These are phyloP conservation scores for Alternaria sp. DNA, from an alignment of 2,329 filamentous ascomycete species.

Conservation along the genomic window DNA sequence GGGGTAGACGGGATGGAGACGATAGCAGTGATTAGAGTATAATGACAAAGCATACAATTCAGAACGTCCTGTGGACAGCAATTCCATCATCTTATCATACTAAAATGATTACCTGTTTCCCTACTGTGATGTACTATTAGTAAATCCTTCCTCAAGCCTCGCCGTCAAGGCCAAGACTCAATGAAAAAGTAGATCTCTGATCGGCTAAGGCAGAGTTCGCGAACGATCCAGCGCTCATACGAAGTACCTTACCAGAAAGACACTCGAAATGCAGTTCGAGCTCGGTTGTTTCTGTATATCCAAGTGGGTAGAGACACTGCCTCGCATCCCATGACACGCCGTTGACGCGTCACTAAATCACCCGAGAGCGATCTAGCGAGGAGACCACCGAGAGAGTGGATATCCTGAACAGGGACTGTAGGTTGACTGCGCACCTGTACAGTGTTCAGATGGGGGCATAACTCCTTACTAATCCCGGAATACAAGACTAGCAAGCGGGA, in stretches of 20 bases:
- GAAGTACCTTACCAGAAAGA: not conserved
- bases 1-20: not conserved
- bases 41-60: slow-evolving; percentile 3
- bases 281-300: not conserved
- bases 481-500: not conserved
- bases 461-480: not conserved
- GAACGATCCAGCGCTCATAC: not conserved
- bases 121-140: not conserved
- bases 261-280: not conserved
- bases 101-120: no score
- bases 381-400: not conserved
- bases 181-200: not conserved
- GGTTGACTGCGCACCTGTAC: not conserved
- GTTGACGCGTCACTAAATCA: not conserved
- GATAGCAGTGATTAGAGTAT: not conserved
- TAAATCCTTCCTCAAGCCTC: not conserved
- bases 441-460: not conserved
- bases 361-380: not conserved
- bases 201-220: not conserved
- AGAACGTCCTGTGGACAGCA: not conserved
- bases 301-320: not conserved
- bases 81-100: no score
- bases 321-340: not conserved
- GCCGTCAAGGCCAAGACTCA: not conserved
- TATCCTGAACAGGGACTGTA: not conserved